Evolutionary conservation across 2,329 filamentous ascomycete species (phyloP), one percentile per base, ranked within the genome.

Genomic region (Westerdykella ornata): DNA sequence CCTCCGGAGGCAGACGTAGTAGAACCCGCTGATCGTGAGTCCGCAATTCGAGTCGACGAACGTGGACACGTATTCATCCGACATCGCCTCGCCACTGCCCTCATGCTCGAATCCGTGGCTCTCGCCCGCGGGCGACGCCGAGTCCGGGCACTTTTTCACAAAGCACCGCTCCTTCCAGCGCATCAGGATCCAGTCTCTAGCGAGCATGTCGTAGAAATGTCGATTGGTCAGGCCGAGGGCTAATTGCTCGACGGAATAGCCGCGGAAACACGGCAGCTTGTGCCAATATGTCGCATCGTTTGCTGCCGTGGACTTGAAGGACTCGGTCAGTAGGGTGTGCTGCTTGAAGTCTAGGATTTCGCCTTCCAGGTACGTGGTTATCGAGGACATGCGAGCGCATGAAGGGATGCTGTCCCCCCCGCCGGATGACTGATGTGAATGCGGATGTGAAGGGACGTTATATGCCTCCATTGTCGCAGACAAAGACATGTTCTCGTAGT

Each of bases 401-500:
- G 30, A 33, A 17, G 30, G 30, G n/a, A 33, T 17, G 30, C 9
- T n/a, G 30, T 33, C 16, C 30, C 28, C 16, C 12, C 8, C 8
- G 22, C 22, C 22, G 12, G 8, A 26, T 9, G 22, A 26, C 33
- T 54, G 53, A 35, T 59, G 54, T 7, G 54, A 47, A 37, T 62
- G 57, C 1, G 60, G 57, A 43, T 71, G 67, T 22, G 69, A 71
- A 2, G 80, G 80, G 11, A 82, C 80, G 51, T 84, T 80, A 64
- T 81, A 82, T 4, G 81, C 81, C 62, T 82, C 78, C 81, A 84
- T 84, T 6, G 79, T 83, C 3, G 80, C 81, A 16, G 78, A 76
- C 14, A 84, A 61, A 0, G 76, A 78, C 78, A 83, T 81, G 14
- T 67, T 69, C 4, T 70, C 66, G 52, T 73, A 74, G 59, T 84